A percentile compares a stretch with the other conserved stretches of the same genome.
Evolutionary conservation across 2,329 filamentous ascomycete species (phyloP).

Genomic region (Tolypocladium endophyticum): DNA sequence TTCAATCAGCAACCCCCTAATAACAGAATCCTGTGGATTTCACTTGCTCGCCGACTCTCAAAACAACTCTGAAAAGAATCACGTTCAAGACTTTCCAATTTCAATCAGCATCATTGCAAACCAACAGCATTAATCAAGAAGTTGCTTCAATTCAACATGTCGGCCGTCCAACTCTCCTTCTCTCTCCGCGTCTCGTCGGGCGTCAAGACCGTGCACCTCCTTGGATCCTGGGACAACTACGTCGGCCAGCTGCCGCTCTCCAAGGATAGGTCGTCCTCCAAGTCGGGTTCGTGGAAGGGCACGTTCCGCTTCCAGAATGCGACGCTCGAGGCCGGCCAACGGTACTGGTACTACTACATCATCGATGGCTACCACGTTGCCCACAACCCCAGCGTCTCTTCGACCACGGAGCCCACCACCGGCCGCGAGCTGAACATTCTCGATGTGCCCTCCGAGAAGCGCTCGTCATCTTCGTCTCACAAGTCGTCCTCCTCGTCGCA

Average conservation of each 20-base stretch:
- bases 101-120: not conserved
- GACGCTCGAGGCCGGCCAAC: slow-evolving; percentile 76
- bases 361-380: slow-evolving; percentile 98
- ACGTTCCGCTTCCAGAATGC: slow-evolving; percentile 90
- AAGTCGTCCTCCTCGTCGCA: slow-evolving; percentile 21
- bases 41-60: slow-evolving; percentile 13
- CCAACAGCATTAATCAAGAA: not conserved
- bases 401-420: slow-evolving; percentile 89
- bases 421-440: slow-evolving; percentile 96
- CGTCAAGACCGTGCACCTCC: slow-evolving; percentile 94
- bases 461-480: slow-evolving; percentile 24
- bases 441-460: slow-evolving; percentile 57
- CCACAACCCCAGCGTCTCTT: slow-evolving; percentile 85
- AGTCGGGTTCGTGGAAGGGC: slow-evolving; percentile 87
- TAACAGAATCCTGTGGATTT: slow-evolving; percentile 42
- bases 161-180: slow-evolving; percentile 89
- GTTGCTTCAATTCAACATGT: slow-evolving; percentile 48
- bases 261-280: slow-evolving; percentile 72
- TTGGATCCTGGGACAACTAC: slow-evolving; percentile 99
- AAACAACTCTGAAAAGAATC: not conserved
- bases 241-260: slow-evolving; percentile 86
- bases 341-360: slow-evolving; percentile 99
- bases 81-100: not conserved
- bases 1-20: slow-evolving; percentile 18
- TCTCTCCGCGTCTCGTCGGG: slow-evolving; percentile 89